A percentile compares a stretch with the other conserved stretches of the same genome.
Conservation (phyloP, 192 early-diverging fungal genomes). For the Obelidium mucronatum region DNA sequence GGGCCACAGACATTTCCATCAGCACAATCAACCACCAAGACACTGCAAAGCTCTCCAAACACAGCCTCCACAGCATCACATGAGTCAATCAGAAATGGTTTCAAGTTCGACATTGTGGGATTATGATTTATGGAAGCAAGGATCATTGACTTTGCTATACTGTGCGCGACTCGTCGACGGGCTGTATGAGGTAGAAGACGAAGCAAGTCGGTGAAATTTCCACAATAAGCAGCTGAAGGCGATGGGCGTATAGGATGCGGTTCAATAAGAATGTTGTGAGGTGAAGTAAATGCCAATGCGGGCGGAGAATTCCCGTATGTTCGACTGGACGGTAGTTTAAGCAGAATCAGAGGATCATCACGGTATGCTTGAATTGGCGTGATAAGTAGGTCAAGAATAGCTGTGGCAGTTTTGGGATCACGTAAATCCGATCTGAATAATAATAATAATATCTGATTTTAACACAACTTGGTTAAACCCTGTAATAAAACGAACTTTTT, state of each 20-base stretch:
- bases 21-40: conserved; percentile 81
- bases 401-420: conserved; percentile 69
- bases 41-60: conserved; percentile 77
- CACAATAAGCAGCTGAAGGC: conserved; percentile 42
- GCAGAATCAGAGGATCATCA: conserved; percentile 49
- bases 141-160: conserved; percentile 65
- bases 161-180: conserved; percentile 82
- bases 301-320: conserved; percentile 42
- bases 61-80: conserved; percentile 80
- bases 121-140: background rate
- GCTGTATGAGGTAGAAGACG: conserved; percentile 82
- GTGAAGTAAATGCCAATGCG: conserved; percentile 4
- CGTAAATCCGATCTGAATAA: conserved; percentile 78
- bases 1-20: conserved; percentile 70
- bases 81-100: conserved; percentile 58
- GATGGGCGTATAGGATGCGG: conserved; percentile 8
- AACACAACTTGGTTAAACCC: no score
- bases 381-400: conserved; percentile 84
- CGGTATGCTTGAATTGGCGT: conserved; percentile 81
- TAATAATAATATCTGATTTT: no score
- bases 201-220: conserved; percentile 83
- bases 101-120: conserved; percentile 2
- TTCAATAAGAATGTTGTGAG: conserved; percentile 44
- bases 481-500: conserved; percentile 26
- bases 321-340: conserved; percentile 57